Conservation (phyloP, 352 stramenopile genomes). For the Pythium sukuiense region DNA sequence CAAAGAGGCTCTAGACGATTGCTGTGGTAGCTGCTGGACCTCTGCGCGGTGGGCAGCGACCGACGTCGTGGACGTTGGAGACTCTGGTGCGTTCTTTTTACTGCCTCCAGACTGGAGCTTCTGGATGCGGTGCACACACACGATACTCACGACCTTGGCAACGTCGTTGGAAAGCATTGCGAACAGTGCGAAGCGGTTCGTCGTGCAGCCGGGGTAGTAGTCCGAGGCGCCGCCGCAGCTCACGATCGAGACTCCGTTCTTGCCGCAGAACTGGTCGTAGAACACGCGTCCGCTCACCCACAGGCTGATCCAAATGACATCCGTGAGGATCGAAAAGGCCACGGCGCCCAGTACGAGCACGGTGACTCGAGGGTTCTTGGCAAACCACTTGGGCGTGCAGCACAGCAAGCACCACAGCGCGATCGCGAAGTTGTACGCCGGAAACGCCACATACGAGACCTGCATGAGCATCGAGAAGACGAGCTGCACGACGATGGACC, state of each 20-base stretch:
- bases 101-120: slow-evolving; percentile 19
- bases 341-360: slow-evolving; percentile 54
- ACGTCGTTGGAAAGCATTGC: slow-evolving; percentile 58
- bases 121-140: slow-evolving; percentile 52
- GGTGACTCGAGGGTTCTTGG: slow-evolving; percentile 45
- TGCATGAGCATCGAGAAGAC: slow-evolving; percentile 68
- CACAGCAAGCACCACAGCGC: slow-evolving; percentile 67
- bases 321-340: slow-evolving; percentile 57
- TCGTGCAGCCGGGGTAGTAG: slow-evolving; percentile 66
- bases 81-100: slow-evolving; percentile 18
- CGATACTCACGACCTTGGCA: slow-evolving; percentile 45
- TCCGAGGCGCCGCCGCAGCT: slow-evolving; percentile 60
- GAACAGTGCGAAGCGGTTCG: slow-evolving; percentile 72
- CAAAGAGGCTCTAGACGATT: not conserved
- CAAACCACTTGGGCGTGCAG: slow-evolving; percentile 51
- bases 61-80: not conserved
- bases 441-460: slow-evolving; percentile 80
- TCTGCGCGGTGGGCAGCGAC: not conserved
- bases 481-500: slow-evolving; percentile 50
- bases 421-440: slow-evolving; percentile 77
- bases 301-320: slow-evolving; percentile 75
- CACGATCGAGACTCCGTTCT: slow-evolving; percentile 58
- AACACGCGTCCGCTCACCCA: slow-evolving; percentile 76
- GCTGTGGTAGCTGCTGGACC: not conserved
- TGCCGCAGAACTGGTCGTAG: slow-evolving; percentile 72